Evolutionary conservation across 805 yeast genomes (phyloP).

Genomic region (Ascoidea tarda): DNA sequence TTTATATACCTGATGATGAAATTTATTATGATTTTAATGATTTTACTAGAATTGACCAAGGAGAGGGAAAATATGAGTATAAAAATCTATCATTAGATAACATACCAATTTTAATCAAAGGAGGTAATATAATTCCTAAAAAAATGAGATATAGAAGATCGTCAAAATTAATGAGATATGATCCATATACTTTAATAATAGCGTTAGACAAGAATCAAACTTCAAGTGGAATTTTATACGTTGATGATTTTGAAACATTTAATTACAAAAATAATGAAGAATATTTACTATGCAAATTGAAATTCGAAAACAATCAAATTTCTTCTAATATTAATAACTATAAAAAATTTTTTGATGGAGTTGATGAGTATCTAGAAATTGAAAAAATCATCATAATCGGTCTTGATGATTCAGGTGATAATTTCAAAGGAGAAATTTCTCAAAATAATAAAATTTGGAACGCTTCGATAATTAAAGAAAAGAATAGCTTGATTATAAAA

Average conservation of each 20-base stretch:
- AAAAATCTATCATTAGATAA: conserved; percentile 33
- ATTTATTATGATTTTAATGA: conserved; percentile 41
- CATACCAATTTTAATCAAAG: conserved; percentile 60
- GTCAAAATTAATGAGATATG: conserved; percentile 55
- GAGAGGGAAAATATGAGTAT: conserved; percentile 25
- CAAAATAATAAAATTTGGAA: conserved; percentile 26
- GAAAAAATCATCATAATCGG: conserved; percentile 45
- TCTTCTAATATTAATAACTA: conserved; percentile 16
- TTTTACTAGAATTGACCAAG: conserved; percentile 16
- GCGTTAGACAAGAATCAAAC: conserved; percentile 34
- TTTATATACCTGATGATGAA: conserved; percentile 29
- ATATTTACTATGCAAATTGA: conserved; percentile 28
- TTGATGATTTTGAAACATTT: conserved; percentile 78
- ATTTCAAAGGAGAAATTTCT: conserved; percentile 16
- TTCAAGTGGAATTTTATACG: conserved; percentile 50
- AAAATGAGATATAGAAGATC: conserved; percentile 74
- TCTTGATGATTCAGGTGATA: conserved; percentile 4
- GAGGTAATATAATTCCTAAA: conserved; percentile 62
- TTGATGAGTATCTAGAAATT: conserved; percentile 25
- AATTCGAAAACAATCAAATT: conserved; percentile 21
- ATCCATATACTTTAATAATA: conserved; percentile 67
- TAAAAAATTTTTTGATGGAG: conserved; percentile 10
- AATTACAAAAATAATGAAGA: conserved; percentile 35
- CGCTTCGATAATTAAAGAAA: conserved; percentile 16
- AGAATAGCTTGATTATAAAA: conserved; percentile 21